Evolutionary conservation across 163 green algal genomes (phyloP).

Genomic region (Chlorella variabilis): DNA sequence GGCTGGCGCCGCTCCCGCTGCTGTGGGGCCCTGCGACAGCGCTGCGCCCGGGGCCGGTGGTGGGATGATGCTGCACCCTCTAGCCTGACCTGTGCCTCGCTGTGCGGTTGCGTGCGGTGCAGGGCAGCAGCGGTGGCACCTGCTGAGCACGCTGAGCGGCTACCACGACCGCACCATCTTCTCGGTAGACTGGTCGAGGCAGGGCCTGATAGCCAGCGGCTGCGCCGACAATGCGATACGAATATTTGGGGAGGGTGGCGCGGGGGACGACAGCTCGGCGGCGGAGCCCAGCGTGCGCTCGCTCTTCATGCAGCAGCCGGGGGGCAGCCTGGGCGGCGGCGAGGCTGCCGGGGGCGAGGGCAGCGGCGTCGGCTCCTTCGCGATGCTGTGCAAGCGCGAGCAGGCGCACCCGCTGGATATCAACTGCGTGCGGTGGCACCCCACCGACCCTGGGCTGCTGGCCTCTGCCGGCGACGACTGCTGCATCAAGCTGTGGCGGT

Average conservation of each 20-base stretch:
- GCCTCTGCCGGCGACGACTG: constrained; percentile 80
- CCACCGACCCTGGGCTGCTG: constrained; percentile 60
- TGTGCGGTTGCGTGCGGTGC: constrained; percentile 20
- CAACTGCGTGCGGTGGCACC: constrained; percentile 87
- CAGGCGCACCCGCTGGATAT: constrained; percentile 75
- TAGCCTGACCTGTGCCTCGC: too few relatives aligned
- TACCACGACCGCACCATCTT: constrained; percentile 83
- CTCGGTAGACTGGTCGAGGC: constrained; percentile 78
- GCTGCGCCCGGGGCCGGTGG: too few relatives aligned
- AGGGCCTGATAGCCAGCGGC: constrained; percentile 73
- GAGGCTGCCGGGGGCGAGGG: not conserved
- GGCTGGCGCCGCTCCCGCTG: too few relatives aligned
- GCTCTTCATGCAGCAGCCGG: not conserved
- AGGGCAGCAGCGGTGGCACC: constrained; percentile 61
- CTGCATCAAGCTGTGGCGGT: constrained; percentile 67
- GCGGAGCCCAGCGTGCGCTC: not conserved
- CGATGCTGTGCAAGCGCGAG: constrained; percentile 29
- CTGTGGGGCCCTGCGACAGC: too few relatives aligned
- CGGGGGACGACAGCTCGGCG: not conserved
- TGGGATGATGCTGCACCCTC: too few relatives aligned
- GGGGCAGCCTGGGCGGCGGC: not conserved
- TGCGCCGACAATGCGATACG: constrained; percentile 73
- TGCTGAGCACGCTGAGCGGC: constrained; percentile 66
- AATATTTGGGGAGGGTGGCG: constrained; percentile 55
- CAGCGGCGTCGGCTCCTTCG: constrained; percentile 16